A percentile compares a stretch with the other conserved stretches of the same genome.
These are phyloP conservation scores for Coemansia sp. DNA, from an alignment of 192 early-diverging fungal species.

Conservation along the genomic window DNA sequence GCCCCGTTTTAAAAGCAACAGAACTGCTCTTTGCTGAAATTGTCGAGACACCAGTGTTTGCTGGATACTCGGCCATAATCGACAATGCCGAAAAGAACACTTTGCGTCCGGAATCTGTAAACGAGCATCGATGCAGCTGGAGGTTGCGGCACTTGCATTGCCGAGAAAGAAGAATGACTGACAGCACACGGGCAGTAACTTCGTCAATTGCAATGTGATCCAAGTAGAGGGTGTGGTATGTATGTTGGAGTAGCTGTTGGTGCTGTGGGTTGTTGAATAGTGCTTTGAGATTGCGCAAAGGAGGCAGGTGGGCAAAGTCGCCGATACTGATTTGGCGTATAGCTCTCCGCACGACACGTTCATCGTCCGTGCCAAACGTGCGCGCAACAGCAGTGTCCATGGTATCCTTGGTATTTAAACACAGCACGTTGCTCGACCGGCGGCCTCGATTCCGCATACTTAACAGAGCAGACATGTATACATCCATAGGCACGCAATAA, in stretches of 20 bases:
- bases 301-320: conserved; percentile 39
- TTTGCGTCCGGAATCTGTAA: conserved; percentile 28
- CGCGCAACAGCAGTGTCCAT: neutral
- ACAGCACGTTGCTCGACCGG: conserved; percentile 3
- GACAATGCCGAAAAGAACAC: conserved; percentile 37
- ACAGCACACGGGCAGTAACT: conserved; percentile 21
- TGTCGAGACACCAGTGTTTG: neutral
- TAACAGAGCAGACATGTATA: conserved; percentile 27
- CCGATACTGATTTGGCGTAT: conserved; percentile 25
- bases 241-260: conserved; percentile 5
- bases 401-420: conserved; percentile 8
- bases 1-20: neutral
- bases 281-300: conserved; percentile 17
- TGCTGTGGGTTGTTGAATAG: conserved; percentile 20
- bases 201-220: conserved; percentile 20
- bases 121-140: conserved; percentile 23
- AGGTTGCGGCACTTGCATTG: conserved; percentile 28
- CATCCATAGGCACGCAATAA: conserved; percentile 12
- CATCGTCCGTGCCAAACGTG: conserved; percentile 12
- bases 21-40: neutral
- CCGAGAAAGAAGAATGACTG: conserved; percentile 25
- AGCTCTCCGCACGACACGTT: conserved; percentile 11
- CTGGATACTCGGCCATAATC: conserved; percentile 17
- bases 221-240: conserved; percentile 19
- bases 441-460: conserved; percentile 14